Evolutionary conservation across 129 eudicot genomes (phyloP), one percentile per base, ranked within the genome.

Genomic region (Saposhnikovia divaricata): DNA sequence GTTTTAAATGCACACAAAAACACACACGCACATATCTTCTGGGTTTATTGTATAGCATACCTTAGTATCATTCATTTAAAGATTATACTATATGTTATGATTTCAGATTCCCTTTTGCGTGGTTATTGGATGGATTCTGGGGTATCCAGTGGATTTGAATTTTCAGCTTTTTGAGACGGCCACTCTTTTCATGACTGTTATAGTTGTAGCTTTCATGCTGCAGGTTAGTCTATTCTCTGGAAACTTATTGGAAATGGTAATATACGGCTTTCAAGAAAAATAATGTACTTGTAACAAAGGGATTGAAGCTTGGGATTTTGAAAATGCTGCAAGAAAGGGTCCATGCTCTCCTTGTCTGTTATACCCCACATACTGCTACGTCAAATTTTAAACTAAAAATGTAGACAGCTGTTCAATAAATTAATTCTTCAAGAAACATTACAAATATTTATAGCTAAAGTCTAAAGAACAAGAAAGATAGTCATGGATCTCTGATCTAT

Each of bases 31-130:
- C n/a, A n/a, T n/a, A n/a, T 6, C 2, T 59, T 59, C 34, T 9
- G 68, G 31, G 68, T 9, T 53, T 21, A 53, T 15, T 7, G 34
- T 9, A 9, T 59, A 10, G 68, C n/a, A 59, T n/a, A 59, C 27
- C 5, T 59, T 61, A 9, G 9, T 61, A 9, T 61, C 69, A n/a
- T 61, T 10, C 14, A 9, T 61, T 7, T 61, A 31, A 70, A 73
- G 53, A 6, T 73, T 73, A 5, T 28, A 14, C 75, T 48, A 14
- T 6, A 28, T 79, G 11, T 48, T 82, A 73, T 74, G 11, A 79
- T 27, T 86, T 83, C 91, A 93, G 98, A 93, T 93, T 76, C 98
- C 98, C 0, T 93, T 93, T 80, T 91, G 97, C 71, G 98, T 93
- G 79, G 89, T 93, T 44, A 86, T 91, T 80, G 98, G 94, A 27